Conservation (phyloP, 2,329 filamentous ascomycete genomes). For the Nemania abortiva region DNA sequence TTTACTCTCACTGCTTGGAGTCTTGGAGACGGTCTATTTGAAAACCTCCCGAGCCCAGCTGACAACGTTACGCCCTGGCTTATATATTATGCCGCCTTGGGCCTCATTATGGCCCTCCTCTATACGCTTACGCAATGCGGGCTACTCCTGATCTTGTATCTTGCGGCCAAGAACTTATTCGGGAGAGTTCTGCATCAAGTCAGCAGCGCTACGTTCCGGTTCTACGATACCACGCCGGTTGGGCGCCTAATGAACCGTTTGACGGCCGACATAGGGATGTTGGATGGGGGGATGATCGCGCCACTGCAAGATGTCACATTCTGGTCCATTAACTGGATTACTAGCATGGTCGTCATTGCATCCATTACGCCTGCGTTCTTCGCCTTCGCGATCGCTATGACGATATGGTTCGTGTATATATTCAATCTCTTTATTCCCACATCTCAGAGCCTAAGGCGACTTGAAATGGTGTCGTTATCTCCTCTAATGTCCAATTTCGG, state of each 20-base stretch:
- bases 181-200: constrained; percentile 77
- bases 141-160: constrained; percentile 82
- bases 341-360: constrained; percentile 82
- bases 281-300: constrained; percentile 85
- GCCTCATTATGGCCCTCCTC: constrained; percentile 68
- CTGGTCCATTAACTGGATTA: constrained; percentile 76
- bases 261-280: constrained; percentile 88
- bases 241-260: constrained; percentile 92
- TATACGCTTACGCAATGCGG: constrained; percentile 73
- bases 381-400: constrained; percentile 75
- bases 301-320: constrained; percentile 80
- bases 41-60: constrained; percentile 73
- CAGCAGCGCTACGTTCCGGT: constrained; percentile 85
- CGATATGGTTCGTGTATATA: constrained; percentile 75
- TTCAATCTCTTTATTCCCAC: constrained; percentile 84
- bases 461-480: constrained; percentile 90
- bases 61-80: constrained; percentile 81
- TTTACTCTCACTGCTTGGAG: constrained; percentile 19
- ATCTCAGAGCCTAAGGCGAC: constrained; percentile 82
- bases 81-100: constrained; percentile 75
- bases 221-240: constrained; percentile 90
- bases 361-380: constrained; percentile 83
- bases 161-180: constrained; percentile 82
- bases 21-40: constrained; percentile 53
- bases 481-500: constrained; percentile 95